Conservation (phyloP, 371 early-diverging fungal genomes). For the Dinochytrium kinnereticum region DNA sequence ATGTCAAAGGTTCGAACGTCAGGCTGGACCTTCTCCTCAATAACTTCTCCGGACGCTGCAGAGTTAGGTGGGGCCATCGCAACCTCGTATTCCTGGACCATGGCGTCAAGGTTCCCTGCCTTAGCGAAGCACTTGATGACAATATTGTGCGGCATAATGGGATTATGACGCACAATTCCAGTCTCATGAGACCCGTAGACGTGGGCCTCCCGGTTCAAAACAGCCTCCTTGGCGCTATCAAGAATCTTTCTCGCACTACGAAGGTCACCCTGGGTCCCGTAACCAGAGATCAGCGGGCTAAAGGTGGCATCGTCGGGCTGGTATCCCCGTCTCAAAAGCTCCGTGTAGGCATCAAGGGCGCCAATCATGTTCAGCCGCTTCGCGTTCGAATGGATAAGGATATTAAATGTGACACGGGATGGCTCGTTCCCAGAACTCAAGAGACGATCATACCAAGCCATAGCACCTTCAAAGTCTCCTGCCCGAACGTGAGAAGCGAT, state of each 20-base stretch:
- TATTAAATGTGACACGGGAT: slow-evolving; percentile 60
- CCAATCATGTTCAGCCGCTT: slow-evolving; percentile 42
- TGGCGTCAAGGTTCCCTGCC: slow-evolving; percentile 12
- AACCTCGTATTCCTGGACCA: slow-evolving; percentile 20
- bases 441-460: slow-evolving; percentile 41
- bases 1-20: slow-evolving; percentile 47
- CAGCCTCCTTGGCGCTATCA: slow-evolving; percentile 1
- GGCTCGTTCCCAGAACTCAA: slow-evolving; percentile 45
- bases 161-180: slow-evolving; percentile 9
- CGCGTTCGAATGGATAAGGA: slow-evolving; percentile 55
- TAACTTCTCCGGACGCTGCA: background rate
- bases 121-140: slow-evolving; percentile 28
- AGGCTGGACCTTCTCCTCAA: slow-evolving; percentile 3
- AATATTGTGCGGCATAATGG: slow-evolving; percentile 33
- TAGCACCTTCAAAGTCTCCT: slow-evolving; percentile 35
- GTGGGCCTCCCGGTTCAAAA: background rate
- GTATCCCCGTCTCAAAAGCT: slow-evolving; percentile 43
- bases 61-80: background rate
- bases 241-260: slow-evolving; percentile 15
- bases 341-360: slow-evolving; percentile 49
- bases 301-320: slow-evolving; percentile 29
- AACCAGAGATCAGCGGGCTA: slow-evolving; percentile 34
- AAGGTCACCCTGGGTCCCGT: slow-evolving; percentile 23
- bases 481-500: slow-evolving; percentile 34
- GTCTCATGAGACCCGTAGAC: background rate